Conservation (phyloP, 441 rosid species). For the Arabidopsis hybrid region DNA sequence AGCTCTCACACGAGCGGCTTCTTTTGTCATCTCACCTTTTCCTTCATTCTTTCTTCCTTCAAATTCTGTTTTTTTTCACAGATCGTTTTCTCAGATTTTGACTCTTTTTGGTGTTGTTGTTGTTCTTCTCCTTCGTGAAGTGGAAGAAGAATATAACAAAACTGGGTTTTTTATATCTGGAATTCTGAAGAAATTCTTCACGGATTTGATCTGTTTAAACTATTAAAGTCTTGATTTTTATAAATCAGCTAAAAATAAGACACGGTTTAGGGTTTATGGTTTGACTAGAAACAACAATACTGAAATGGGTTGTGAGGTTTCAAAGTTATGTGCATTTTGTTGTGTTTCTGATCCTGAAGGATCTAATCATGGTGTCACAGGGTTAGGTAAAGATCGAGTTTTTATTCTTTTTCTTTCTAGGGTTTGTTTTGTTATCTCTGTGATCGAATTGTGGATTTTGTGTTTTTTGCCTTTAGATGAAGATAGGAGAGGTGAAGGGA, state of each 20-base stretch:
- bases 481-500: slow-evolving; percentile 59
- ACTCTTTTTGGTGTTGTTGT: neutral
- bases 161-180: neutral
- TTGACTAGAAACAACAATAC: slow-evolving; percentile 31
- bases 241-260: slow-evolving; percentile 10
- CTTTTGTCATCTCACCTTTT: slow-evolving; percentile 27
- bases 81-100: slow-evolving; percentile 34
- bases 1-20: slow-evolving; percentile 44
- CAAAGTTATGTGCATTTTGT: slow-evolving; percentile 75
- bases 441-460: neutral
- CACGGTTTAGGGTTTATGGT: slow-evolving; percentile 41
- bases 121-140: slow-evolving; percentile 9
- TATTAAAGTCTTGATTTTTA: slow-evolving; percentile 23
- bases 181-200: slow-evolving; percentile 4
- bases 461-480: slow-evolving; percentile 47
- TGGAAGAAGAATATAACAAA: slow-evolving; percentile 23
- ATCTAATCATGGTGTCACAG: slow-evolving; percentile 66
- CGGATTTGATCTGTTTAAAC: slow-evolving; percentile 33
- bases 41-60: neutral
- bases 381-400: slow-evolving; percentile 52
- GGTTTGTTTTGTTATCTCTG: neutral
- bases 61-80: neutral
- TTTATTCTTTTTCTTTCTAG: neutral
- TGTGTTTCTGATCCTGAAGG: slow-evolving; percentile 65
- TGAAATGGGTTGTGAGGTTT: slow-evolving; percentile 77